phyloP scores from a whole-genome alignment of 345 rosid species.

The Limnanthes douglasii region DNA sequence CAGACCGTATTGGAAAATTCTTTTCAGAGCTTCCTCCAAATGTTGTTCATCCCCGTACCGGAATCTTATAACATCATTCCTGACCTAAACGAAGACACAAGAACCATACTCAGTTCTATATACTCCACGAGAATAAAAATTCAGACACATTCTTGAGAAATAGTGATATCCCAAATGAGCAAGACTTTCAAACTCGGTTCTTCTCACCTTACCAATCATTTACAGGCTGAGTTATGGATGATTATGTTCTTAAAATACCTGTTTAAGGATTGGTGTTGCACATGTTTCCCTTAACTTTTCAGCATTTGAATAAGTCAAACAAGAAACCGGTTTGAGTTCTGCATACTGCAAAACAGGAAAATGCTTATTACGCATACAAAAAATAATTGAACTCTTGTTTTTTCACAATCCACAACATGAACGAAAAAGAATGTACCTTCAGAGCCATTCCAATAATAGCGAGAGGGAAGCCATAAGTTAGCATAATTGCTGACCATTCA shows the following conservation, averaged over 20 bases:
- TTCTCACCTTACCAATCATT: too few relatives aligned
- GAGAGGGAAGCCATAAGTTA: slow-evolving; percentile 94
- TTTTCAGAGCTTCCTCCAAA: slow-evolving; percentile 82
- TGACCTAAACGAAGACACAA: slow-evolving; percentile 28
- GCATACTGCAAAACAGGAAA: slow-evolving; percentile 52
- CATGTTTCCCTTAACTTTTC: slow-evolving; percentile 46
- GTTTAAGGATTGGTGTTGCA: slow-evolving; percentile 82
- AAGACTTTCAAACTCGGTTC: too few relatives aligned
- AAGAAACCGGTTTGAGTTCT: slow-evolving; percentile 91
- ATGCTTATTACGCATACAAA: background rate
- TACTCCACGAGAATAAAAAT: too few relatives aligned
- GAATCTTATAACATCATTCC: slow-evolving; percentile 73
- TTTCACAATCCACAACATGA: background rate
- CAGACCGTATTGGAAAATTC: slow-evolving; percentile 84
- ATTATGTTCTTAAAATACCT: too few relatives aligned
- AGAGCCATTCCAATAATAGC: slow-evolving; percentile 98
- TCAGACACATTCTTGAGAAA: too few relatives aligned
- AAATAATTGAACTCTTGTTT: background rate
- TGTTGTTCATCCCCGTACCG: slow-evolving; percentile 97
- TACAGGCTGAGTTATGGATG: too few relatives aligned
- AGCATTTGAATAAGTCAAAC: slow-evolving; percentile 77
- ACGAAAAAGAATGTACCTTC: slow-evolving; percentile 38
- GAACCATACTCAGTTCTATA: too few relatives aligned
- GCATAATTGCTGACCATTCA: slow-evolving; percentile 94
- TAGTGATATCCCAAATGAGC: too few relatives aligned